phyloP scores from a whole-genome alignment of 225 moss, liverwort and hornwort species.

The Pleurozium schreberi region DNA sequence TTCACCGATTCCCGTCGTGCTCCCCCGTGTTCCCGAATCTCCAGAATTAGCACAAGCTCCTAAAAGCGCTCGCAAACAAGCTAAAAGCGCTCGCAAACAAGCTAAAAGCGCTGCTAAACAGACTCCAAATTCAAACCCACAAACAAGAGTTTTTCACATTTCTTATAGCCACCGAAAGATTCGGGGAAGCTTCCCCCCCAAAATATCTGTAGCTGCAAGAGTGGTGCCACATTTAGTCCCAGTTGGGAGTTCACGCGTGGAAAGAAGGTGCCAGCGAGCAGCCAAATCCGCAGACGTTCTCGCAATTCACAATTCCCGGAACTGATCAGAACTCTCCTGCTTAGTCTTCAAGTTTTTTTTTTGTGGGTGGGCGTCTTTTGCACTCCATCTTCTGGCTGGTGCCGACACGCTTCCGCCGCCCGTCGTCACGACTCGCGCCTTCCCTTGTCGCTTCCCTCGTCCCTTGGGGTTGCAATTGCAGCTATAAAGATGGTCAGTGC shows the following conservation, averaged over 20 bases:
- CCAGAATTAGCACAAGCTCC: neutral
- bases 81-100: neutral
- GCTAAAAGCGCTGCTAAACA: neutral
- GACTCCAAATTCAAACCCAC: neutral
- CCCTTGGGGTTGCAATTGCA: neutral
- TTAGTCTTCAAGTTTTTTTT: no score
- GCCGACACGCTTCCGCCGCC: neutral
- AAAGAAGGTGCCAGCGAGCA: neutral
- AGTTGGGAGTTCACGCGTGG: neutral
- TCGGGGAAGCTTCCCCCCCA: neutral
- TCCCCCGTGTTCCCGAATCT: neutral
- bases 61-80: neutral
- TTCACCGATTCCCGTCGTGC: neutral
- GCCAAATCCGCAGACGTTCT: neutral
- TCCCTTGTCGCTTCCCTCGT: neutral
- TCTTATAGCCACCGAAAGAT: neutral
- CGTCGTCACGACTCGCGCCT: neutral
- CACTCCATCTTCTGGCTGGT: neutral
- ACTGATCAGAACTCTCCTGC: neutral
- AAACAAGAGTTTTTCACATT: no score
- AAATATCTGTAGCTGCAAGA: neutral
- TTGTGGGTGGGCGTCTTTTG: neutral
- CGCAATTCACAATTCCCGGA: neutral
- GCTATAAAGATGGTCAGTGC: neutral
- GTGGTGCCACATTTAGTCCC: neutral